Percentiles rank a stretch among this genome's conserved stretches.
Conservation (phyloP, 352 stramenopile species). For the Peronospora destructor region DNA sequence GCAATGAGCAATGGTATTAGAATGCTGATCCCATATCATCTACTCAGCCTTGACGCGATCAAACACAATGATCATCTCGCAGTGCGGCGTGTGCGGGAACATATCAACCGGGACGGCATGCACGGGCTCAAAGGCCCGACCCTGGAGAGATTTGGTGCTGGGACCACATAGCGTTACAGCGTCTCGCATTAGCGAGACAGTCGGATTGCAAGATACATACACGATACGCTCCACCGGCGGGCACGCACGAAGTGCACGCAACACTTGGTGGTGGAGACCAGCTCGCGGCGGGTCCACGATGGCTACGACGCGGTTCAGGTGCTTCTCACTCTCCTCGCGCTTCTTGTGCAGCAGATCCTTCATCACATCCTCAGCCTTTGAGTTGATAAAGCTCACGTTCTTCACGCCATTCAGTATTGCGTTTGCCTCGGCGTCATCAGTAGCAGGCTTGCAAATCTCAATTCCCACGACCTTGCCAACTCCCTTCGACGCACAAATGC, state of each 20-base stretch:
- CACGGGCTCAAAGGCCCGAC: constrained; percentile 88
- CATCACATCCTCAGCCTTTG: constrained; percentile 89
- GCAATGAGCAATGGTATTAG: constrained; percentile 9
- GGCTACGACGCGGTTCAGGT: constrained; percentile 84
- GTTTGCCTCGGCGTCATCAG: constrained; percentile 87
- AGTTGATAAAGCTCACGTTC: constrained; percentile 89
- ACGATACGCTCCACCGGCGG: constrained; percentile 86
- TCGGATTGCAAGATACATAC: constrained; percentile 99
- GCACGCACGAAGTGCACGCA: constrained; percentile 80
- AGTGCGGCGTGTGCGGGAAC: constrained; percentile 97
- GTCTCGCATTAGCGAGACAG: constrained; percentile 88
- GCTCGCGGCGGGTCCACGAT: constrained; percentile 96
- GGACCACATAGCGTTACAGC: constrained; percentile 88
- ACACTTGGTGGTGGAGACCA: constrained; percentile 90
- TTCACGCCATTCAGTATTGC: constrained; percentile 74
- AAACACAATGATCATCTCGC: constrained; percentile 98
- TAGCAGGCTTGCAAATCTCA: constrained; percentile 86
- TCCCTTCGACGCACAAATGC: constrained; percentile 87
- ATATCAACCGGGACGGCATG: constrained; percentile 95
- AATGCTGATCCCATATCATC: constrained; percentile 4
- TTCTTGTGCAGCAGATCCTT: constrained; percentile 67
- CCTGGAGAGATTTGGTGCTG: constrained; percentile 89
- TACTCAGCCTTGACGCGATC: constrained; percentile 67
- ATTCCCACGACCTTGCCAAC: constrained; percentile 79
- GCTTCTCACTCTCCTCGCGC: constrained; percentile 40